phyloP scores from a whole-genome alignment of 345 rosid genomes.

The Leavenworthia alabamica region DNA sequence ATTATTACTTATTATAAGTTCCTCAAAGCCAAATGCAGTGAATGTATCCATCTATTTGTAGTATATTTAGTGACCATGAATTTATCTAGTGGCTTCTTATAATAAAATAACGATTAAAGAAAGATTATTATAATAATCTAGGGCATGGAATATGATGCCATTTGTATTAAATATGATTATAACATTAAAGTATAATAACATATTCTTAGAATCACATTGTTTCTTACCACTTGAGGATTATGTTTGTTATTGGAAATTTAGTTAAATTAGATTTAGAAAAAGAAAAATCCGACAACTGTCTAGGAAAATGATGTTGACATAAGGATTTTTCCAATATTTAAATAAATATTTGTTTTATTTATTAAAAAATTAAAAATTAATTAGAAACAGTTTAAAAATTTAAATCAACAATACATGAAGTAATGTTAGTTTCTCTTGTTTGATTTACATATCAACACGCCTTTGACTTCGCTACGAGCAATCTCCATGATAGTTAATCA shows the following conservation, averaged over 20 bases:
- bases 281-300: constrained; percentile 13
- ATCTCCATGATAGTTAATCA: constrained; percentile 34
- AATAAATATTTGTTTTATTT: no score
- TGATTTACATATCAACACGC: constrained; percentile 26
- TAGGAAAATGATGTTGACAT: constrained; percentile 1
- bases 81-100: constrained; percentile 12
- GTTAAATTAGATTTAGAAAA: neutral
- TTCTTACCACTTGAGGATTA: neutral
- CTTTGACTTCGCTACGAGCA: constrained; percentile 21
- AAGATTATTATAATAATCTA: neutral
- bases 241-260: neutral
- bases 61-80: neutral
- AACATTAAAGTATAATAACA: neutral
- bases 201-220: neutral
- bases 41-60: neutral
- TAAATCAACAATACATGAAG: no score
- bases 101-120: constrained; percentile 8
- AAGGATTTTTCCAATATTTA: neutral
- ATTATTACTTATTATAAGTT: neutral
- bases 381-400: no score
- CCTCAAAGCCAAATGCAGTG: constrained; percentile 6
- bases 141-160: constrained; percentile 25
- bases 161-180: neutral
- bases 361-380: no score
- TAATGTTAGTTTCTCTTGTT: no score